Evolutionary conservation across 495 filamentous ascomycete species (phyloP), one percentile per base, ranked within the genome.

Genomic region (Rostrohypoxylon terebratum): DNA sequence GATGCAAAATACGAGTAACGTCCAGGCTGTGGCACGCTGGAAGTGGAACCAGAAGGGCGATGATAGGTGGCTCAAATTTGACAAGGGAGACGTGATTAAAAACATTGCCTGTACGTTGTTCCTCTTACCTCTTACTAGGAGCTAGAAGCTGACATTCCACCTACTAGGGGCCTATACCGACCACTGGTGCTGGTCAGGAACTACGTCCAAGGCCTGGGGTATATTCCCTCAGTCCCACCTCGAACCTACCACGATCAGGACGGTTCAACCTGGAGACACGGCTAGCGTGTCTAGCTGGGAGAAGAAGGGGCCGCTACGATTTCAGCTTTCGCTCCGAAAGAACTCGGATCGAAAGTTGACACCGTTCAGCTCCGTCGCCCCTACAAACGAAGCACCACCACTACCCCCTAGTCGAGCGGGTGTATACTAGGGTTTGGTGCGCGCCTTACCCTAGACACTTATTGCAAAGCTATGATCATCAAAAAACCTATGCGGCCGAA

Each of bases 151-250:
- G n/a, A 60, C 34, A 14, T 23, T 14, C 20, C 16, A 16, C 14
- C 23, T 53, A 21, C 3, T 45, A 83, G 81, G 75, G 69, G 67
- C 70, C 0, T 75, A 79, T 40, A 59, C 57, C 8, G 80, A 85
- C 36, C 81, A 84, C 42, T 87, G 84, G 84, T 85, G 83, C 71
- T 86, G 83, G 83, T 80, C 82, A 0, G 84, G 84, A 21, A 77
- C 76, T 4, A 84, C 80, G 16, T 57, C 73, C 9, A 84, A 82
- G 68, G 81, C 81, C 23, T 83, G 75, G 78, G 84, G 84, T 3
- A 51, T 85, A 13, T 86, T 85, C 71, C 85, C 83, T n/a, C 66
- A 79, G 58, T 78, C 77, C 18, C 78, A 79, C 53, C 71, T 83
- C n/a, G 80, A 81, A 36, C 75, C 79, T 1, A 69, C 64, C 51